These are phyloP conservation scores for Cydonia oblonga DNA, from an alignment of 331 rosid species.

Conservation along the genomic window DNA sequence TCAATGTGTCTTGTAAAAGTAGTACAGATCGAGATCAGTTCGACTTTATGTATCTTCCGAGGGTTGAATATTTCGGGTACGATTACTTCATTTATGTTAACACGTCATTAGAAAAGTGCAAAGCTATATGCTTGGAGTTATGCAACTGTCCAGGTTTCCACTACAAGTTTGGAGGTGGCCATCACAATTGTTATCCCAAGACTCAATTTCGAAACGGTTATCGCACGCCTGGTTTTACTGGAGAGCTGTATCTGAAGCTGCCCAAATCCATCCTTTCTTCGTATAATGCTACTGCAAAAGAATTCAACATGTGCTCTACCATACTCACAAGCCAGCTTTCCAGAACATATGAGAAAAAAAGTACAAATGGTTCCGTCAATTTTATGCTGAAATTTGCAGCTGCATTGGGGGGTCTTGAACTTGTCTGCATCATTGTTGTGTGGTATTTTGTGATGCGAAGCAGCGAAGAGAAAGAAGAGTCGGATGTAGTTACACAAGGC, in stretches of 20 bases:
- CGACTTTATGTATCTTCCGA: conserved; percentile 1
- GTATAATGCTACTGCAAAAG: background rate
- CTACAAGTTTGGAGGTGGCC: background rate
- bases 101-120: conserved; percentile 18
- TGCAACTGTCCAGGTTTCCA: conserved; percentile 31
- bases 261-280: conserved; percentile 4
- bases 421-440: conserved; percentile 16
- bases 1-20: background rate
- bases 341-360: conserved; percentile 4
- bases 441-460: conserved; percentile 15
- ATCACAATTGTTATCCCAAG: conserved; percentile 27
- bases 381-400: conserved; percentile 26
- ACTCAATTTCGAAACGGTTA: conserved; percentile 25
- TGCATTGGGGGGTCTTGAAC: conserved; percentile 25
- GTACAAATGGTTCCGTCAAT: background rate
- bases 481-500: background rate
- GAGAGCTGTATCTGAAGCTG: conserved; percentile 19
- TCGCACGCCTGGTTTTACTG: conserved; percentile 14
- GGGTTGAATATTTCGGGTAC: conserved; percentile 17
- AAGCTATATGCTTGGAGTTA: conserved; percentile 19
- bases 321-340: background rate
- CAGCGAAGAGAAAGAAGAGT: background rate
- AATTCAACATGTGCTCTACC: background rate
- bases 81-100: background rate
- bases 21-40: background rate